A percentile compares a stretch with the other conserved stretches of the same genome.
Conservation (phyloP, 164 flowering plant genomes). For the Nymphaea thermarum region DNA sequence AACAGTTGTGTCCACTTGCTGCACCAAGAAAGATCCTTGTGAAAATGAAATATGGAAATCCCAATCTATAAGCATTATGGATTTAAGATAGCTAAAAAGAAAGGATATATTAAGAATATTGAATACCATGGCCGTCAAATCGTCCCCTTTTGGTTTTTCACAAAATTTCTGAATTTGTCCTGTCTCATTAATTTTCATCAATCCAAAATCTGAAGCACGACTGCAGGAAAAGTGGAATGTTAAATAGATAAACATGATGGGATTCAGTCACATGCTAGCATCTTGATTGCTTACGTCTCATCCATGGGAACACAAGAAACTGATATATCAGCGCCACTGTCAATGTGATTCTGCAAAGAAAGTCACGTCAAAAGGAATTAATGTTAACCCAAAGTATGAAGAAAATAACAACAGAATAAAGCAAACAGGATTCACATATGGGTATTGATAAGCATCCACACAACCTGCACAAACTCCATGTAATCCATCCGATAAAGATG, state of each 20-base stretch:
- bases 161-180: constrained; percentile 56
- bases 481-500: constrained; percentile 94
- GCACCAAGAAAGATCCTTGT: constrained; percentile 11
- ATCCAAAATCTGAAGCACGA: constrained; percentile 82
- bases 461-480: constrained; percentile 84
- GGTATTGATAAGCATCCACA: background rate
- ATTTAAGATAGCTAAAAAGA: background rate
- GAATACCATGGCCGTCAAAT: constrained; percentile 69
- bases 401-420: background rate
- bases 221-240: constrained; percentile 21
- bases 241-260: background rate
- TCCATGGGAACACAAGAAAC: constrained; percentile 72
- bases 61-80: background rate
- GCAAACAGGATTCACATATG: background rate
- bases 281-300: constrained; percentile 37
- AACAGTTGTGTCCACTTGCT: constrained; percentile 72
- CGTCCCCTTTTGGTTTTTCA: constrained; percentile 73
- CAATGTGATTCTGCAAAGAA: constrained; percentile 58
- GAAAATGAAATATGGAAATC: background rate
- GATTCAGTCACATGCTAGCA: background rate
- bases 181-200: constrained; percentile 62
- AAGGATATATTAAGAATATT: background rate
- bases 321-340: constrained; percentile 68
- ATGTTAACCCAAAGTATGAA: background rate
- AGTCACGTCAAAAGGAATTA: background rate